Percentiles rank a stretch among this genome's conserved stretches.
phyloP scores from a whole-genome alignment of 495 filamentous ascomycete genomes.

The Platismatia glauca region DNA sequence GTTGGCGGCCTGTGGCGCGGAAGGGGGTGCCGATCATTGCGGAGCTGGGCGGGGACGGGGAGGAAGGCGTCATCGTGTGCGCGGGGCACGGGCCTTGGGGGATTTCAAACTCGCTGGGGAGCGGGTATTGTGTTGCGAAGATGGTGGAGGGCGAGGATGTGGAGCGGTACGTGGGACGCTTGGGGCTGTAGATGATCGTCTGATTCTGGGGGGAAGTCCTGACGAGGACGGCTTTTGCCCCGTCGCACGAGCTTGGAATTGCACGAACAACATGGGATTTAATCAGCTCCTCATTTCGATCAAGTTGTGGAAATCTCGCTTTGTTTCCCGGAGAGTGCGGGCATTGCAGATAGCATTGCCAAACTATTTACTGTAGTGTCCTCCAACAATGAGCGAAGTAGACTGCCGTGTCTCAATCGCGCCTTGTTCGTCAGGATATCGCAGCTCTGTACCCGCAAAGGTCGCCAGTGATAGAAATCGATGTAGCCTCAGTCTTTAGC shows the following conservation, averaged over 20 bases:
- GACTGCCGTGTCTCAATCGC: background rate
- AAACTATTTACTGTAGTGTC: background rate
- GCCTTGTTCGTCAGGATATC: background rate
- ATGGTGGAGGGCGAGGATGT: constrained; percentile 45
- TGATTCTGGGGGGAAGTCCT: background rate
- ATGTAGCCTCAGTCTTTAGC: background rate
- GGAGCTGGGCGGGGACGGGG: constrained; percentile 43
- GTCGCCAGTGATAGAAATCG: background rate
- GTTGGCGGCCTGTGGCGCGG: constrained; percentile 61
- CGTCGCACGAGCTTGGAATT: background rate
- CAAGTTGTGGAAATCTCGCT: background rate
- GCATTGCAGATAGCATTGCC: background rate
- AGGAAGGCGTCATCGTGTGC: constrained; percentile 56
- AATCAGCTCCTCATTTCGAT: background rate
- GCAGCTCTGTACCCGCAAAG: background rate
- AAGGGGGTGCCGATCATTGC: constrained; percentile 54
- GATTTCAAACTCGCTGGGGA: constrained; percentile 52
- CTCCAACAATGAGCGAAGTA: background rate
- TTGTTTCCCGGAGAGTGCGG: background rate
- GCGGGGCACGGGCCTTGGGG: constrained; percentile 72
- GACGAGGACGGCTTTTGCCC: too few species aligned
- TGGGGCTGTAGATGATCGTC: constrained; percentile 24
- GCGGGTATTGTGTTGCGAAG: constrained; percentile 57
- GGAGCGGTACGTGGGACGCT: constrained; percentile 41
- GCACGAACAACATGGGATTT: background rate